Conservation (phyloP, 2,329 filamentous ascomycete species). For the Achaetomium macrosporum region DNA sequence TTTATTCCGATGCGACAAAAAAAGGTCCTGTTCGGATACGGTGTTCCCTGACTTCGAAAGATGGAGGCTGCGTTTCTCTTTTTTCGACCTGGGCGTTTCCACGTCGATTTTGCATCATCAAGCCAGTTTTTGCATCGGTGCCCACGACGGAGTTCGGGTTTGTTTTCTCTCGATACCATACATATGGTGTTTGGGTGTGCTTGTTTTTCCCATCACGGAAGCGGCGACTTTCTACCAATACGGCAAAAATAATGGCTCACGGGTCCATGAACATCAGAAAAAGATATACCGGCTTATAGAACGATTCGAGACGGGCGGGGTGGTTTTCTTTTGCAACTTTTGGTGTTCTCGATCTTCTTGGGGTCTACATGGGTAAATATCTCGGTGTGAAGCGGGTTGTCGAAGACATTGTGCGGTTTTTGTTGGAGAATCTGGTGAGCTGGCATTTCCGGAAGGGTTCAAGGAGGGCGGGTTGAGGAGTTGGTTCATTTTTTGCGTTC, state of each 20-base stretch:
- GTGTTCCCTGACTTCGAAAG: constrained; percentile 37
- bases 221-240: constrained; percentile 30
- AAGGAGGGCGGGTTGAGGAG: constrained; percentile 28
- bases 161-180: constrained; percentile 30
- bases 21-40: constrained; percentile 27
- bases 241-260: constrained; percentile 41
- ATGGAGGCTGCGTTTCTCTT: constrained; percentile 34
- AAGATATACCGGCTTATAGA: constrained; percentile 48
- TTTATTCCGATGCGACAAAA: constrained; percentile 27
- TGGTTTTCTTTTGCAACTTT: constrained; percentile 7
- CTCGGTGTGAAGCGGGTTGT: constrained; percentile 26
- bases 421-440: constrained; percentile 27
- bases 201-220: constrained; percentile 29
- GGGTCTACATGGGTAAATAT: constrained; percentile 30
- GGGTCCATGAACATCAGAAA: constrained; percentile 46
- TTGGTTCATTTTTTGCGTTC: constrained; percentile 28
- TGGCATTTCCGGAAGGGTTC: constrained; percentile 19
- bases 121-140: constrained; percentile 42
- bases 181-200: constrained; percentile 24
- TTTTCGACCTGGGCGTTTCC: constrained; percentile 33
- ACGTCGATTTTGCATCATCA: constrained; percentile 36
- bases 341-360: constrained; percentile 21
- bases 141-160: constrained; percentile 38
- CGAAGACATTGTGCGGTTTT: constrained; percentile 25
- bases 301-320: constrained; percentile 26